Conservation (phyloP, 2,329 filamentous ascomycete species). For the Arthrobotrys iridis region DNA sequence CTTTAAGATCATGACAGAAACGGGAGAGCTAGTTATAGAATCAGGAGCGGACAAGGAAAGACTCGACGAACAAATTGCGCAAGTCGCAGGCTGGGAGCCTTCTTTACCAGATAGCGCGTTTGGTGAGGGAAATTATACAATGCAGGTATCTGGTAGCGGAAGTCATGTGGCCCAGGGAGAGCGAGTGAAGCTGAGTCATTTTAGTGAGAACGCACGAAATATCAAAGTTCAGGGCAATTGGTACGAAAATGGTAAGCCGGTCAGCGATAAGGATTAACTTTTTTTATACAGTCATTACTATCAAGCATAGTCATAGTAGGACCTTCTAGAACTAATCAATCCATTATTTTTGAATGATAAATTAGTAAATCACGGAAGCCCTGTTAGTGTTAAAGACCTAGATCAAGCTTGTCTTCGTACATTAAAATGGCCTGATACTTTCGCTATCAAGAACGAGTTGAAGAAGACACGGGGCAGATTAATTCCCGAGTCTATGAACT, state of each 20-base stretch:
- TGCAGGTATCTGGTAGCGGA: not conserved
- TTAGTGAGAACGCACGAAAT: not conserved
- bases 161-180: slow-evolving; percentile 2
- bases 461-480: slow-evolving; percentile 54
- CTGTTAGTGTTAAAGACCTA: not conserved
- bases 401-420: not conserved
- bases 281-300: too few species aligned
- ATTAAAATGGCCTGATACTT: slow-evolving; percentile 54
- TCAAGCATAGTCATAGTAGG: too few species aligned
- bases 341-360: not conserved
- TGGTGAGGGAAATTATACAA: not conserved
- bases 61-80: not conserved
- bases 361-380: too few species aligned
- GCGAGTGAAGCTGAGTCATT: not conserved
- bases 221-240: not conserved
- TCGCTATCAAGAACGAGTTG: slow-evolving; percentile 53
- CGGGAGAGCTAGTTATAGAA: not conserved
- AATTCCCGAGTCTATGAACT: slow-evolving; percentile 41
- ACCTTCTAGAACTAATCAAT: not conserved
- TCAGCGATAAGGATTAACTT: too few species aligned
- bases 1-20: slow-evolving; percentile 8
- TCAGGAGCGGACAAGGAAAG: not conserved
- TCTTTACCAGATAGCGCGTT: slow-evolving; percentile 9
- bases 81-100: slow-evolving; percentile 2
- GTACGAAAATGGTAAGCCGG: slow-evolving; percentile 10